Evolutionary conservation across 1,284 basidiomycete species (phyloP).

Genomic region (Irpex sp.): DNA sequence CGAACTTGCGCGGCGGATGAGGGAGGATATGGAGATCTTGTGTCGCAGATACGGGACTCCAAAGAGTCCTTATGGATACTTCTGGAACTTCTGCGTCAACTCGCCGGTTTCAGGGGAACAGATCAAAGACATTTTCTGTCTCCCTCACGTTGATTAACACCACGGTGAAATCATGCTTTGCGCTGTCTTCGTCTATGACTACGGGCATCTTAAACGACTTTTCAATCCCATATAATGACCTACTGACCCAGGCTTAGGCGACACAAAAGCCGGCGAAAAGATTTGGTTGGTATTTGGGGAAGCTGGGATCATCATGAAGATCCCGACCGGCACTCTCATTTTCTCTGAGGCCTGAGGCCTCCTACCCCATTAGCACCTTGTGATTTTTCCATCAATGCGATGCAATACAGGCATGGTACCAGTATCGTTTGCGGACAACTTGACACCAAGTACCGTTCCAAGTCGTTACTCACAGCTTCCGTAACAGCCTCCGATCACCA

Average conservation of each 20-base stretch:
- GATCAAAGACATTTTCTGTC: not conserved
- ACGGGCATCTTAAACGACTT: not conserved
- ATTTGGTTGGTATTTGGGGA: constrained; percentile 8
- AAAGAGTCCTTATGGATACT: not conserved
- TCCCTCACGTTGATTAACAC: not conserved
- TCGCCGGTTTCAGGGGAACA: not conserved
- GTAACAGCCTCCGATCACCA: no score
- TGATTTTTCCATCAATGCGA: no score
- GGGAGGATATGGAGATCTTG: not conserved
- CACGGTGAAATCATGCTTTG: constrained; percentile 3
- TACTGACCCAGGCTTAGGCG: no score
- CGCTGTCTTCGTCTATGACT: not conserved
- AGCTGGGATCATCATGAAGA: constrained; percentile 3
- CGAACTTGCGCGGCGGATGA: not conserved
- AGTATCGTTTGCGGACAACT: no score
- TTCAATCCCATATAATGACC: not conserved
- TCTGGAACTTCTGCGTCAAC: constrained; percentile 4
- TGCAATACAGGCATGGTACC: no score
- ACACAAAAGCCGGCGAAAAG: not conserved
- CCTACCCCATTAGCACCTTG: no score
- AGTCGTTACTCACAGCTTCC: no score
- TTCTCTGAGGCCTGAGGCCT: not conserved
- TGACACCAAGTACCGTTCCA: no score
- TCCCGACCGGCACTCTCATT: constrained; percentile 3
- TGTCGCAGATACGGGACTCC: not conserved